Base-by-base conservation (phyloP, 352 stramenopile species). In the Saprolegnia parasitica region DNA sequence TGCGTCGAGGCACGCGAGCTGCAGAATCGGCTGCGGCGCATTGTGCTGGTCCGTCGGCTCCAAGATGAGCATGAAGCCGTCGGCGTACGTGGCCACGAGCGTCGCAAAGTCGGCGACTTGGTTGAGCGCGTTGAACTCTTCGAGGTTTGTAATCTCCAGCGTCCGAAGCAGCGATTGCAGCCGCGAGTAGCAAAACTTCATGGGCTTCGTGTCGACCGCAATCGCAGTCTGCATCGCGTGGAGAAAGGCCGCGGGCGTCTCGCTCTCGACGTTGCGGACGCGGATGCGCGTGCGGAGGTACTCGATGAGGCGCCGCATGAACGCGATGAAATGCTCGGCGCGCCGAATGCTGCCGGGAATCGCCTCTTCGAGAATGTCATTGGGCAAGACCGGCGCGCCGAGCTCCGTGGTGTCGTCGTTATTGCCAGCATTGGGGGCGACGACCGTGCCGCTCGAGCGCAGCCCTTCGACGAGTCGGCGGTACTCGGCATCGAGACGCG, bases 1-100 rank as follows among this genome's bases (percentile, higher is more conserved):
- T 5, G 97, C 95, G 77, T 99, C 98, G 11, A 99, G 77, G 74
- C 96, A 99, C 50, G 93, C 87, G 23, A 99, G 86, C 71, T 99
- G 90, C 57, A 98, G 87, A 15, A 97, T 78, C 0, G 81, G 80
- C 52, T 96, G 82, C 15, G 83, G 79, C 0, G 90, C 89, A 18
- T 96, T 95, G 5, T 81, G 83, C 21, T 75, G 83, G 54, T 96
- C 93, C 71, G 97, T 97, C 0, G 96, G 96, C 71, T 99, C 97
- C 68, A 99, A 95, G 65, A 99, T 98, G 18, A 99, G 88, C 72
- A 98, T 98, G 77, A 99, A 99, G 1, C 96, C 97, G 60, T 99
- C 96, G 0, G 86, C 89, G 75, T 99, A 99, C 1, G 96, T 99
- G 6, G 95, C 87, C 8, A 99, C 83, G 5, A 99, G 77, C 23